phyloP scores from a whole-genome alignment of 345 rosid species.

The Eucalyptus paniculata region DNA sequence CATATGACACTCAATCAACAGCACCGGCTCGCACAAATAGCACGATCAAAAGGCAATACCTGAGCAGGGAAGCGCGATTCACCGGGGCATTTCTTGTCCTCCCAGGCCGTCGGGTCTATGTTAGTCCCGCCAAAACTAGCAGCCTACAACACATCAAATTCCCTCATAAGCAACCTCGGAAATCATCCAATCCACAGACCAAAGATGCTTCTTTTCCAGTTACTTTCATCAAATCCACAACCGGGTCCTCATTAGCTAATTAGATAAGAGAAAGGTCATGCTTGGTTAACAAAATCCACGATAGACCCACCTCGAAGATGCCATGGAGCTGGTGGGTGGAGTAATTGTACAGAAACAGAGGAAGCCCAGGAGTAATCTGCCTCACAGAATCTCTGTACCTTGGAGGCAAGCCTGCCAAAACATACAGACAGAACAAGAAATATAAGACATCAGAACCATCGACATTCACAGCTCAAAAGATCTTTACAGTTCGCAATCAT shows the following conservation, averaged over 20 bases:
- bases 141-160: background rate
- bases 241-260: background rate
- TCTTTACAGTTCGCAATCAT: background rate
- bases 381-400: slow-evolving; percentile 93
- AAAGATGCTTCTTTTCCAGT: background rate
- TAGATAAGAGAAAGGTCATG: background rate
- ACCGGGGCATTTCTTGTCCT: slow-evolving; percentile 3
- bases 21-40: background rate
- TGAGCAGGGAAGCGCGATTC: slow-evolving; percentile 14
- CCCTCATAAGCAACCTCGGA: background rate
- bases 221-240: background rate
- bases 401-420: slow-evolving; percentile 65
- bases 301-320: slow-evolving; percentile 54
- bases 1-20: background rate
- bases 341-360: slow-evolving; percentile 96
- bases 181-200: background rate
- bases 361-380: slow-evolving; percentile 95
- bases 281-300: background rate
- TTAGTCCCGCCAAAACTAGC: slow-evolving; percentile 10
- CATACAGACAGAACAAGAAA: background rate
- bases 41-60: background rate
- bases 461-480: background rate
- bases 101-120: slow-evolving; percentile 10
- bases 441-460: background rate
- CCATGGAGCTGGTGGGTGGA: slow-evolving; percentile 99